Evolutionary conservation across 495 filamentous ascomycete genomes (phyloP).

Genomic region (Neurospora terricola): DNA sequence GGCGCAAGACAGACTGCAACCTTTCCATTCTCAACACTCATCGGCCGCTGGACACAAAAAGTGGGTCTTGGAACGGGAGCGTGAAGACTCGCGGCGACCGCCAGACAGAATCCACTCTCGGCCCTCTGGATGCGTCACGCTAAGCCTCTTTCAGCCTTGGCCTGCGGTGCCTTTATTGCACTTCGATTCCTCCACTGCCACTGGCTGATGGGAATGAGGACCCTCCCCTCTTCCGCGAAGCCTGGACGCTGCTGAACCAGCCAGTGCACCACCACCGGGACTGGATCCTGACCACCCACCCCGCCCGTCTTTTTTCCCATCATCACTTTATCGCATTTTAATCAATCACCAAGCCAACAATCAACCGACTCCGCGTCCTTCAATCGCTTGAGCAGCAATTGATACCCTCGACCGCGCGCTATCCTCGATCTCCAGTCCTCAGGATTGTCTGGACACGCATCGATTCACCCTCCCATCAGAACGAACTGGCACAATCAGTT

Average conservation of each 20-base stretch:
- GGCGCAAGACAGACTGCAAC: neutral
- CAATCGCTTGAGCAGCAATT: neutral
- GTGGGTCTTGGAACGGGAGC: neutral
- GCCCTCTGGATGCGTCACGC: constrained; percentile 6
- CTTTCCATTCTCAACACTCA: constrained; percentile 6
- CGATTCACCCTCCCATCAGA: neutral
- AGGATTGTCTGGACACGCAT: neutral
- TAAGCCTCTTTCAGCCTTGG: constrained; percentile 11
- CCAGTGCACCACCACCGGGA: neutral
- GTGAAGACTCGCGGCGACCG: neutral
- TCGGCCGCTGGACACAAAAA: neutral
- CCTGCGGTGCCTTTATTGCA: neutral
- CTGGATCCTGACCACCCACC: neutral
- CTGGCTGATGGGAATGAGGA: neutral
- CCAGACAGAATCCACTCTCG: neutral
- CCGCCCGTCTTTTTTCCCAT: neutral
- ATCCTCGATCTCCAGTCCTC: neutral
- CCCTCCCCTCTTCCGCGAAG: neutral
- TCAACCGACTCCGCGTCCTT: neutral
- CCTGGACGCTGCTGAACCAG: neutral
- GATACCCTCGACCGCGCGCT: neutral
- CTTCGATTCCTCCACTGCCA: neutral
- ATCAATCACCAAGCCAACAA: neutral
- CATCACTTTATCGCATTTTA: neutral
- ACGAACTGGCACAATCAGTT: neutral